These are phyloP conservation scores for Penicillium nordicum DNA, from an alignment of 2,329 filamentous ascomycete species.

Conservation along the genomic window DNA sequence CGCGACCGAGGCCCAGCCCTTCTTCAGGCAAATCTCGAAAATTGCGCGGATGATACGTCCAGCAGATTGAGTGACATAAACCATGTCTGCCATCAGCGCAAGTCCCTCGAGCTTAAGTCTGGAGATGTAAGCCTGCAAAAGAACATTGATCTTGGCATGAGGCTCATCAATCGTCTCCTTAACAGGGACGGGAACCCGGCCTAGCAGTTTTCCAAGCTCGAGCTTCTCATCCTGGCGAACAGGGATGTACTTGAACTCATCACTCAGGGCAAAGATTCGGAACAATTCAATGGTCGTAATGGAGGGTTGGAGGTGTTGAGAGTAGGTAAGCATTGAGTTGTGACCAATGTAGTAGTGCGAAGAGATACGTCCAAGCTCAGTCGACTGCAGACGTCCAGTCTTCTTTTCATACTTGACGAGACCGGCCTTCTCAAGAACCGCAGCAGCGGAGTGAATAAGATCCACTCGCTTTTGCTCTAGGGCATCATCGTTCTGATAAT, in stretches of 20 bases:
- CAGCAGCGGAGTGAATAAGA: conserved; percentile 87
- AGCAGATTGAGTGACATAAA: conserved; percentile 97
- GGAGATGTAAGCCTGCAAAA: conserved; percentile 94
- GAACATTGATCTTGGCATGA: conserved; percentile 95
- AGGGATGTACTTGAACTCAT: conserved; percentile 98
- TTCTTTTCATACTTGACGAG: conserved; percentile 96
- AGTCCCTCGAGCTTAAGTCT: conserved; percentile 89
- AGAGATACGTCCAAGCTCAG: conserved; percentile 89
- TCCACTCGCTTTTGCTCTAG: conserved; percentile 98
- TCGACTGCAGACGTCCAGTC: conserved; percentile 80
- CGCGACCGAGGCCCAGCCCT: conserved; percentile 90
- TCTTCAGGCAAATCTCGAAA: conserved; percentile 96
- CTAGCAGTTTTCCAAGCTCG: conserved; percentile 86
- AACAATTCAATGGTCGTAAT: conserved; percentile 95
- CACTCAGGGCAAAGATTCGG: conserved; percentile 90
- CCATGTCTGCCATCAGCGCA: conserved; percentile 95
- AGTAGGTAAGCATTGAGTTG: conserved; percentile 95
- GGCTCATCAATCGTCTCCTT: conserved; percentile 97
- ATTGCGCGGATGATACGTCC: conserved; percentile 92
- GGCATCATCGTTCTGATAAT: conserved; percentile 88
- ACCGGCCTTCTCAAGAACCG: conserved; percentile 79
- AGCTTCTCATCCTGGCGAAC: conserved; percentile 97
- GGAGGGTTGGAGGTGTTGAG: conserved; percentile 87
- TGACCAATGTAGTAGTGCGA: conserved; percentile 99
- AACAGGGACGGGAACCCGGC: conserved; percentile 87